A percentile compares a stretch with the other conserved stretches of the same genome.
Evolutionary conservation across 1,139 yeast genomes (phyloP).

Genomic region (Yamadazyma epiphylla): DNA sequence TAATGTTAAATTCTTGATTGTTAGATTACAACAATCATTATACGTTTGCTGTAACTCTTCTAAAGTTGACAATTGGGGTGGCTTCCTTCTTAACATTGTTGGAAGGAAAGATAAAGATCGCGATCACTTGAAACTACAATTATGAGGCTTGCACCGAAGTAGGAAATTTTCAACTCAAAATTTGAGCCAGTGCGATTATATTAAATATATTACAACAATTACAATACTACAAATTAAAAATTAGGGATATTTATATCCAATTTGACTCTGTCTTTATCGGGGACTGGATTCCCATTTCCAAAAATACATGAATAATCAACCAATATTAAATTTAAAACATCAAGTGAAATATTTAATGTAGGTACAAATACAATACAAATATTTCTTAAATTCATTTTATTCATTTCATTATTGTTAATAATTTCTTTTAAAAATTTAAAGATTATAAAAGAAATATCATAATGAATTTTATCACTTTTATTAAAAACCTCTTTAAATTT

Average conservation of each 20-base stretch:
- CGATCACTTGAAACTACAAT: neutral
- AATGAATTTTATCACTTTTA: constrained; percentile 40
- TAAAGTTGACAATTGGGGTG: constrained; percentile 47
- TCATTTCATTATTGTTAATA: constrained; percentile 56
- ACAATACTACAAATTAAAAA: constrained; percentile 18
- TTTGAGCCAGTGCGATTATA: neutral
- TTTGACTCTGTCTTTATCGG: constrained; percentile 34
- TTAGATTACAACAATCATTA: constrained; percentile 55
- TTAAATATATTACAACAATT: neutral
- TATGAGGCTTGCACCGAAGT: neutral
- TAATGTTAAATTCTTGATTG: constrained; percentile 51
- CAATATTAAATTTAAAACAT: constrained; percentile 58
- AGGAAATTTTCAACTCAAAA: too few species aligned
- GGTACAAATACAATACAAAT: constrained; percentile 85
- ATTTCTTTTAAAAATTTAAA: constrained; percentile 67
- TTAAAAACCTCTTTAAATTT: constrained; percentile 29
- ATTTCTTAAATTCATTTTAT: constrained; percentile 81
- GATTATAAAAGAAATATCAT: constrained; percentile 59
- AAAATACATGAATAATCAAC: constrained; percentile 65
- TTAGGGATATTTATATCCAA: constrained; percentile 42
- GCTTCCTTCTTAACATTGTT: constrained; percentile 40
- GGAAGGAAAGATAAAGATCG: constrained; percentile 29
- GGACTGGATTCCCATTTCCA: constrained; percentile 45
- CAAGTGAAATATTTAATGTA: constrained; percentile 68
- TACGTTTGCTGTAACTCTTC: constrained; percentile 61